Conservation (phyloP, 108 stramenopile genomes). For the Cyclotella distinguenda region DNA sequence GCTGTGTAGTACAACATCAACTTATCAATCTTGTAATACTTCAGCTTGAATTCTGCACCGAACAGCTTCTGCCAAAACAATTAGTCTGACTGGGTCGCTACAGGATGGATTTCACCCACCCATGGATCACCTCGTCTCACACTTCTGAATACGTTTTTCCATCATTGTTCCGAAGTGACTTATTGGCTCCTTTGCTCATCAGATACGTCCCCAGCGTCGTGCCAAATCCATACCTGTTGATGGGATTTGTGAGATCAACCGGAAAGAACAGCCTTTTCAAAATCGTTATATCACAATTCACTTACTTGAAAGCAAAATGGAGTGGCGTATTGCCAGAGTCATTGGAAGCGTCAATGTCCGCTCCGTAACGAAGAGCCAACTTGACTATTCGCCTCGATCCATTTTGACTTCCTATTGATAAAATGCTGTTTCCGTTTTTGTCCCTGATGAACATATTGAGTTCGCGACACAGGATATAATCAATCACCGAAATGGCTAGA, state of each 20-base stretch:
- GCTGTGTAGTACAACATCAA: too few species aligned
- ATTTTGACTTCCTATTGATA: conserved; percentile 67
- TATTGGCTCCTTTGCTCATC: conserved; percentile 58
- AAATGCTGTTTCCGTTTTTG: conserved; percentile 60
- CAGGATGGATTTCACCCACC: too few species aligned
- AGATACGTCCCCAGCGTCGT: conserved; percentile 48
- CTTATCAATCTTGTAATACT: too few species aligned
- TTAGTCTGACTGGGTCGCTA: too few species aligned
- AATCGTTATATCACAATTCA: not conserved
- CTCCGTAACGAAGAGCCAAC: conserved; percentile 55
- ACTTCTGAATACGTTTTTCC: conserved; percentile 15
- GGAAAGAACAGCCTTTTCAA: not conserved
- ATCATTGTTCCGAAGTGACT: conserved; percentile 11
- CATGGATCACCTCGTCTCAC: too few species aligned
- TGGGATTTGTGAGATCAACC: not conserved
- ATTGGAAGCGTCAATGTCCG: conserved; percentile 53
- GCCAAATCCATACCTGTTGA: conserved; percentile 30
- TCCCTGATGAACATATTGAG: conserved; percentile 36
- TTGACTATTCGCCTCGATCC: conserved; percentile 69
- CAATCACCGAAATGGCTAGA: not conserved
- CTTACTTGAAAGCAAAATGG: conserved; percentile 47
- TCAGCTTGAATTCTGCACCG: too few species aligned
- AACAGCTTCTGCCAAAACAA: too few species aligned
- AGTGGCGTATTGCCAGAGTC: conserved; percentile 49
- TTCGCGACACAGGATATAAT: not conserved